Evolutionary conservation across 768 basidiomycete species (phyloP).

Genomic region (Lactifluus piperatus): DNA sequence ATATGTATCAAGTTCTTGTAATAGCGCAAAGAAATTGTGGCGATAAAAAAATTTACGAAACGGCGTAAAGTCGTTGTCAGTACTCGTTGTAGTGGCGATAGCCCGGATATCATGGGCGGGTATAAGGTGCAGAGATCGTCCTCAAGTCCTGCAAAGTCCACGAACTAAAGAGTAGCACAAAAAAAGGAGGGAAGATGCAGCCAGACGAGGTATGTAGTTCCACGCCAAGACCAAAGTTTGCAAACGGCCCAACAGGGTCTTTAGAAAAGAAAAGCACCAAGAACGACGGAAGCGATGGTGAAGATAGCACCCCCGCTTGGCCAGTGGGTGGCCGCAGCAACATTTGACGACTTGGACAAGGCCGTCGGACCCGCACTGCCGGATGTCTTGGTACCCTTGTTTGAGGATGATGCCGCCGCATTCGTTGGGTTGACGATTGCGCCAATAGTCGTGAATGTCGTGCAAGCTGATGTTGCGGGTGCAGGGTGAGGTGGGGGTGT

Average conservation of each 20-base stretch:
- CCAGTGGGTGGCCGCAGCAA: background rate
- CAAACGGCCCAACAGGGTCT: background rate
- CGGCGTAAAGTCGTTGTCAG: background rate
- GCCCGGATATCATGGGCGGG: background rate
- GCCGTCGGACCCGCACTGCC: background rate
- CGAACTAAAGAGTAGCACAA: background rate
- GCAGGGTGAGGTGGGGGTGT: slow-evolving; percentile 50
- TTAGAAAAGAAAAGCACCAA: slow-evolving; percentile 1
- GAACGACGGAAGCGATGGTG: background rate
- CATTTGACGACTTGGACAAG: background rate
- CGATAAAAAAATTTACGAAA: no score
- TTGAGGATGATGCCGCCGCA: background rate
- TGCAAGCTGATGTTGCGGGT: slow-evolving; percentile 56
- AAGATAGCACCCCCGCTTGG: background rate
- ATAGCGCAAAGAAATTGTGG: no score
- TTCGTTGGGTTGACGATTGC: slow-evolving; percentile 27
- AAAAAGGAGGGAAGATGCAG: background rate
- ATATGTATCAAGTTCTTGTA: no score
- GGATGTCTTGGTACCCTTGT: background rate
- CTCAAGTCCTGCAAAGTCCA: background rate
- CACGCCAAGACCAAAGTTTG: background rate
- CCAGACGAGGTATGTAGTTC: background rate
- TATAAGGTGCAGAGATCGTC: background rate
- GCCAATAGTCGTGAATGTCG: slow-evolving; percentile 39
- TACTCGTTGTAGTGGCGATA: background rate